Conservation (phyloP, 179 eudicot genomes). For the Sideroxylon spinosum region DNA sequence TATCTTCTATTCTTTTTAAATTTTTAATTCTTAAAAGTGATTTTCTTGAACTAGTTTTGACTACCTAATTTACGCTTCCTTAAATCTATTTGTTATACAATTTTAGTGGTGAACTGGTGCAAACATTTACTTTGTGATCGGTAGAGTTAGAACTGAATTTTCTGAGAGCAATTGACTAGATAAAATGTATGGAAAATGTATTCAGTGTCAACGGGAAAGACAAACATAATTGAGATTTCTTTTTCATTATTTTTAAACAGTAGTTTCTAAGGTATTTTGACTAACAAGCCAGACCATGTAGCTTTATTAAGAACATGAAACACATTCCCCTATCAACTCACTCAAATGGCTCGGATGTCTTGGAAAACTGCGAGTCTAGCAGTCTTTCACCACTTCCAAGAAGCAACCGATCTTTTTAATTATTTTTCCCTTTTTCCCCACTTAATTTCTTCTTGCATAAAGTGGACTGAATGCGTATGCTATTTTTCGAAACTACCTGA, state of each 20-base stretch:
- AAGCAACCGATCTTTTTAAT: neutral
- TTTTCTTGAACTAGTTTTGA: neutral
- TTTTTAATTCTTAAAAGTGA: neutral
- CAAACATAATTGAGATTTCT: too few species aligned
- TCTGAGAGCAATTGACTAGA: too few species aligned
- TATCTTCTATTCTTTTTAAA: neutral
- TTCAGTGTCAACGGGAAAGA: neutral
- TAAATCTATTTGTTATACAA: neutral
- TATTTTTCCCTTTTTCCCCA: neutral
- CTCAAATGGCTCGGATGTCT: neutral
- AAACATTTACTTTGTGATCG: neutral
- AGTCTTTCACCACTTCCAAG: neutral
- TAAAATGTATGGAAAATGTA: too few species aligned
- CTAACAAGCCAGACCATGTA: too few species aligned
- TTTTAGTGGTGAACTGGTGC: neutral
- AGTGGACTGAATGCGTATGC: neutral
- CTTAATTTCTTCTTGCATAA: neutral
- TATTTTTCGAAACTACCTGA: neutral
- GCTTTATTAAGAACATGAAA: too few species aligned
- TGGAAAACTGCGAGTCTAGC: neutral
- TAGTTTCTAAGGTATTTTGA: too few species aligned
- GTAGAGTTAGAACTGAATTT: neutral
- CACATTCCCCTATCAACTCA: too few species aligned
- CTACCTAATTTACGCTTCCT: neutral
- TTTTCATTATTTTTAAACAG: too few species aligned